Percentiles rank a stretch among this genome's conserved stretches.
phyloP scores from a whole-genome alignment of 495 filamentous ascomycete species.

The Penicillium desertorum region DNA sequence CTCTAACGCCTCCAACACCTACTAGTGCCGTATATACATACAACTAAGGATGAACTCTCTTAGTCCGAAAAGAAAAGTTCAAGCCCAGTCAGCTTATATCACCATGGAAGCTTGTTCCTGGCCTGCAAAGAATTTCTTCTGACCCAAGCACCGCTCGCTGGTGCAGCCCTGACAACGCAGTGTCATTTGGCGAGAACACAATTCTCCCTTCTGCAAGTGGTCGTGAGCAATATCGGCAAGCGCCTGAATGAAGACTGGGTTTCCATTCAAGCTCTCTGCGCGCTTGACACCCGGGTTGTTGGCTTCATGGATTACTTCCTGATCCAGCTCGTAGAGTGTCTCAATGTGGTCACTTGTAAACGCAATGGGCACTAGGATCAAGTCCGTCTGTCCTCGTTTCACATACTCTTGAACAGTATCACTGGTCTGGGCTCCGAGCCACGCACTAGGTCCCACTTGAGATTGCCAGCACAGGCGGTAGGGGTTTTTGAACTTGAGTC shows the following conservation, averaged over 20 bases:
- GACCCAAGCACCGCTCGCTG: slow-evolving; percentile 83
- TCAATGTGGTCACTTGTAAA: slow-evolving; percentile 99
- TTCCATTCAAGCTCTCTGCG: slow-evolving; percentile 91
- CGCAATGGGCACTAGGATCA: slow-evolving; percentile 91
- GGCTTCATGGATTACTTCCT: slow-evolving; percentile 91
- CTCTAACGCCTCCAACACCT: slow-evolving; percentile 7
- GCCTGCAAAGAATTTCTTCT: slow-evolving; percentile 88
- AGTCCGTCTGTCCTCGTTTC: slow-evolving; percentile 83
- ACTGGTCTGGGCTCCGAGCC: slow-evolving; percentile 92
- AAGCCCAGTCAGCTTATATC: slow-evolving; percentile 20
- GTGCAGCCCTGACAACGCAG: slow-evolving; percentile 92
- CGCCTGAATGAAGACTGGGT: slow-evolving; percentile 84
- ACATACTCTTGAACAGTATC: slow-evolving; percentile 86
- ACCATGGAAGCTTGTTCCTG: slow-evolving; percentile 39
- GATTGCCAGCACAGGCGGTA: slow-evolving; percentile 98
- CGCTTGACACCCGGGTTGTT: slow-evolving; percentile 79
- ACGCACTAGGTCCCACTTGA: slow-evolving; percentile 91
- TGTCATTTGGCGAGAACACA: slow-evolving; percentile 79
- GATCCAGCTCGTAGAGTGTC: slow-evolving; percentile 91
- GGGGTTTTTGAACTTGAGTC: slow-evolving; percentile 79
- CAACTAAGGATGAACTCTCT: neutral
- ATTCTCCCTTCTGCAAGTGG: slow-evolving; percentile 70
- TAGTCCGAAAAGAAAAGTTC: neutral
- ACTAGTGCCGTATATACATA: slow-evolving; percentile 3
- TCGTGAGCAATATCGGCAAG: slow-evolving; percentile 80